Evolutionary conservation across 176 grass and related monocot genomes (phyloP).

Genomic region (Rhynchospora breviuscula): DNA sequence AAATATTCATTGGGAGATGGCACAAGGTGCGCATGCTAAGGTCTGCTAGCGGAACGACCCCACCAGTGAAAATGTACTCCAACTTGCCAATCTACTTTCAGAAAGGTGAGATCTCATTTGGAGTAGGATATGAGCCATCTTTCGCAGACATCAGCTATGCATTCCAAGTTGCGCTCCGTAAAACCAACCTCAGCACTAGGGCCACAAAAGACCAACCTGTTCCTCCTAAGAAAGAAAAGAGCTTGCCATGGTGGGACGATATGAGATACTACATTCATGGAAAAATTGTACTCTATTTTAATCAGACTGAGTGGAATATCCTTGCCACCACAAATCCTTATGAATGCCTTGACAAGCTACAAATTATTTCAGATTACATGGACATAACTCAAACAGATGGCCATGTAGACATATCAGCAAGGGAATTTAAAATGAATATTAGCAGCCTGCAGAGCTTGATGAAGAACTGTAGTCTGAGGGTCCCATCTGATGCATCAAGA

Average conservation of each 20-base stretch:
- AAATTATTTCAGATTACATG: slow-evolving; percentile 96
- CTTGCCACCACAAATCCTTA: slow-evolving; percentile 90
- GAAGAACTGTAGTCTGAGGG: slow-evolving; percentile 87
- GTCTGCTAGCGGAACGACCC: slow-evolving; percentile 96
- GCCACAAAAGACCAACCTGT: slow-evolving; percentile 33
- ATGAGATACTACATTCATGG: slow-evolving; percentile 98
- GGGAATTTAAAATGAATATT: slow-evolving; percentile 89
- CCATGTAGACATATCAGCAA: slow-evolving; percentile 74
- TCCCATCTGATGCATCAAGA: slow-evolving; percentile 46
- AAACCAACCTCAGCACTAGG: slow-evolving; percentile 80
- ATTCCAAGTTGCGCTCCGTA: slow-evolving; percentile 82
- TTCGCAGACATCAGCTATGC: slow-evolving; percentile 99
- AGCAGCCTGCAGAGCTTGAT: slow-evolving; percentile 89
- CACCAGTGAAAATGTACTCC: slow-evolving; percentile 97
- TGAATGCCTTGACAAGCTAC: slow-evolving; percentile 80
- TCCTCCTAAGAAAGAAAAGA: slow-evolving; percentile 83
- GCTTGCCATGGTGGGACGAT: slow-evolving; percentile 99
- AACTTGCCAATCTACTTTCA: slow-evolving; percentile 94
- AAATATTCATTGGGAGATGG: slow-evolving; percentile 95
- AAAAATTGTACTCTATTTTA: slow-evolving; percentile 77
- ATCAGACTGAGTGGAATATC: slow-evolving; percentile 80
- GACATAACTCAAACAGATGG: slow-evolving; percentile 95
- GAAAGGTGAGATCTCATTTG: slow-evolving; percentile 93
- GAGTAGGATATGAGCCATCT: slow-evolving; percentile 95
- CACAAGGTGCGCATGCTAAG: slow-evolving; percentile 82